These are phyloP conservation scores for Phaffomyces antillensis DNA, from an alignment of 805 yeast species.

Conservation along the genomic window DNA sequence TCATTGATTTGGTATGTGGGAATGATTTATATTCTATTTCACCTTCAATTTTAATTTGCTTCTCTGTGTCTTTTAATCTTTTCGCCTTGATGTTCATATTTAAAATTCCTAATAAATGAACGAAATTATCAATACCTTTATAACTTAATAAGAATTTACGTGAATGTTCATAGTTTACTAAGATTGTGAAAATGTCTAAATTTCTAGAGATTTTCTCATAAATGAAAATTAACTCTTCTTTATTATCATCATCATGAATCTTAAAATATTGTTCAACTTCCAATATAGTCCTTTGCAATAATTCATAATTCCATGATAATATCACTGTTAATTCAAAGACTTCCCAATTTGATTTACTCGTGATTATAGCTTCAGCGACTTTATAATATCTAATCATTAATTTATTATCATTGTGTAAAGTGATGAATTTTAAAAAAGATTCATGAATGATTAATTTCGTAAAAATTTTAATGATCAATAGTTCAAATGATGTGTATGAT, in stretches of 20 bases:
- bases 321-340: conserved; percentile 30
- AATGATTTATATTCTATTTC: conserved; percentile 31
- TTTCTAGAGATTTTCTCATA: conserved; percentile 25
- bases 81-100: conserved; percentile 29
- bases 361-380: conserved; percentile 26
- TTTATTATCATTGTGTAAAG: conserved; percentile 8
- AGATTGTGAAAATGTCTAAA: conserved; percentile 28
- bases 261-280: conserved; percentile 23
- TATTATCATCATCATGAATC: conserved; percentile 6
- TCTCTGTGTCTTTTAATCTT: conserved; percentile 18
- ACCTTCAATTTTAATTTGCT: conserved; percentile 7
- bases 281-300: conserved; percentile 20
- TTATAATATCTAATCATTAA: conserved; percentile 19
- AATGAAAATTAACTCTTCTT: conserved; percentile 13
- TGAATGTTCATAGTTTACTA: conserved; percentile 29
- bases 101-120: conserved; percentile 24
- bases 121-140: conserved; percentile 28
- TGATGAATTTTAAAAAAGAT: conserved; percentile 27
- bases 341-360: conserved; percentile 32
- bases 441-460: conserved; percentile 26
- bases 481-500: conserved; percentile 13
- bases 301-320: conserved; percentile 31
- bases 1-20: conserved; percentile 59
- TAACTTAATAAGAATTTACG: conserved; percentile 30
- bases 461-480: conserved; percentile 23